Percentiles rank a stretch among this genome's conserved stretches.
phyloP scores from a whole-genome alignment of 1,139 yeast species.

The Barnettozyma hawaiiensis region DNA sequence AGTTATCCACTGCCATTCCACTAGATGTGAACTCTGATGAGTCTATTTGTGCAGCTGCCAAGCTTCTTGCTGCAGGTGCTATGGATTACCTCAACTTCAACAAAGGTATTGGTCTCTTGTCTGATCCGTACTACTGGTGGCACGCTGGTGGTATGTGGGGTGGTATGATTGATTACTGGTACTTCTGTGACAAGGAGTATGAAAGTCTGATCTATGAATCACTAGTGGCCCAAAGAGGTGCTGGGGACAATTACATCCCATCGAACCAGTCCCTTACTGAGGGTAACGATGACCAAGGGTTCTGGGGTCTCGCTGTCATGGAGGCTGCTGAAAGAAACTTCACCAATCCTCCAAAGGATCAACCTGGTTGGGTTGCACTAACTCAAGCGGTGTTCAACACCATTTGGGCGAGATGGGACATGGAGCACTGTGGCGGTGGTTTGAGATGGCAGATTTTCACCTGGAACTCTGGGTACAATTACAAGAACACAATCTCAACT shows the following conservation, averaged over 20 bases:
- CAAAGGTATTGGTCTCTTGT: slow-evolving; percentile 50
- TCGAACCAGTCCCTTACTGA: slow-evolving; percentile 55
- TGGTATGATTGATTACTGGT: slow-evolving; percentile 49
- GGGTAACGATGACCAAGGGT: slow-evolving; percentile 71
- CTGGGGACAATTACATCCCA: slow-evolving; percentile 49
- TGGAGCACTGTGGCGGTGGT: slow-evolving; percentile 51
- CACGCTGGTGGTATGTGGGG: slow-evolving; percentile 67
- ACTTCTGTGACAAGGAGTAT: slow-evolving; percentile 45
- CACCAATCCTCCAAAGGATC: slow-evolving; percentile 39
- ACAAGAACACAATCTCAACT: slow-evolving; percentile 61
- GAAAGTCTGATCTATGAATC: slow-evolving; percentile 40
- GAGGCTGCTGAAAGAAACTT: slow-evolving; percentile 59
- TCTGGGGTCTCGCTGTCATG: slow-evolving; percentile 60
- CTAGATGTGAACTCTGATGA: slow-evolving; percentile 30
- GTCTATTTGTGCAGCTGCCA: slow-evolving; percentile 49
- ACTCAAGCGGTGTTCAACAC: slow-evolving; percentile 59
- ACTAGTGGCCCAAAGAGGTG: slow-evolving; percentile 50
- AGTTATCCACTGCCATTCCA: slow-evolving; percentile 13
- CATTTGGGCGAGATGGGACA: slow-evolving; percentile 52
- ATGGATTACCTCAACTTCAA: slow-evolving; percentile 39
- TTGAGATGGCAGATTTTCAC: slow-evolving; percentile 68
- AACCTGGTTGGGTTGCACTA: slow-evolving; percentile 48
- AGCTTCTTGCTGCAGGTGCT: slow-evolving; percentile 43
- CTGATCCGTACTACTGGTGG: slow-evolving; percentile 67
- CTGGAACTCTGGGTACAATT: slow-evolving; percentile 63